Conservation (phyloP, 116 monocot genomes). For the Cymodocea nodosa region DNA sequence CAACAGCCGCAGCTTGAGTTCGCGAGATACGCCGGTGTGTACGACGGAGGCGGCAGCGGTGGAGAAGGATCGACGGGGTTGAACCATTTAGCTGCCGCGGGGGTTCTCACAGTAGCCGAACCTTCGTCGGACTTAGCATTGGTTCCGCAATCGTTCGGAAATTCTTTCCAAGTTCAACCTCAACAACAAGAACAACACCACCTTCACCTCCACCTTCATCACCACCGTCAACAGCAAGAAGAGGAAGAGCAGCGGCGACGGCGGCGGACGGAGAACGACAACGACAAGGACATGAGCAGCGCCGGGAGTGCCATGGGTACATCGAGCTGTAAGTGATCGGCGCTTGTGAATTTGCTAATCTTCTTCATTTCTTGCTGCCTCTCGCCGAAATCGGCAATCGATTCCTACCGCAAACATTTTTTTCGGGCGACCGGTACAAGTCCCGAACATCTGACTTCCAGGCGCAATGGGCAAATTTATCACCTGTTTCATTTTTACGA, state of each 20-base stretch:
- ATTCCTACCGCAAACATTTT: no score
- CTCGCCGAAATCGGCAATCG: background rate
- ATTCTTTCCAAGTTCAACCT: slow-evolving; percentile 1
- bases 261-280: background rate
- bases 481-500: no score
- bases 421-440: no score
- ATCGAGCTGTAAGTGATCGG: background rate
- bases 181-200: background rate
- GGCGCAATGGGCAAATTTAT: no score
- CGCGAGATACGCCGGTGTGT: background rate
- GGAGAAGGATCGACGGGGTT: background rate
- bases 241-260: background rate
- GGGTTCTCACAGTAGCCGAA: background rate
- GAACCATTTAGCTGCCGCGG: background rate
- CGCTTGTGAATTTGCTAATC: background rate
- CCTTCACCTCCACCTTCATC: background rate
- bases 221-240: background rate
- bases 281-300: slow-evolving; percentile 3
- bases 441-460: no score
- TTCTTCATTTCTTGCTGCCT: background rate
- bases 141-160: background rate
- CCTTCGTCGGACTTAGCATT: slow-evolving; percentile 3
- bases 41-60: background rate
- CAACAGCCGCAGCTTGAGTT: slow-evolving; percentile 3
- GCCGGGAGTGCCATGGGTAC: slow-evolving; percentile 4